phyloP scores from a whole-genome alignment of 1,284 basidiomycete genomes.

The Vanrija sp. region DNA sequence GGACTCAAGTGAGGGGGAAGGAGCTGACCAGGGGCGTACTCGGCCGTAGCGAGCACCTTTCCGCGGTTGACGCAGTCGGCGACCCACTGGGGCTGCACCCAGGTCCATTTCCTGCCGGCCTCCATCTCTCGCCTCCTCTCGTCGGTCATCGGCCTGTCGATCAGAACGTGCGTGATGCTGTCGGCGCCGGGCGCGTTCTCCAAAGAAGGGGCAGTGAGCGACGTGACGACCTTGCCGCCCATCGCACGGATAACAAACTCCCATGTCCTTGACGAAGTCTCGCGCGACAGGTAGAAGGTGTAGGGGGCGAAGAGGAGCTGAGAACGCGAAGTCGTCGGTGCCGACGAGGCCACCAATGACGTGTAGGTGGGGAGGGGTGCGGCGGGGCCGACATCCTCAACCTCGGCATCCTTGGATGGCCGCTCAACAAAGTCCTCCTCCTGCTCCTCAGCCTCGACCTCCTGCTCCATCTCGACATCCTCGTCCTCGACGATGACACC shows the following conservation, averaged over 20 bases:
- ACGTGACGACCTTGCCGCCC: slow-evolving; percentile 78
- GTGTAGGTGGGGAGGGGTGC: slow-evolving; percentile 72
- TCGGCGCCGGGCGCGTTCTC: slow-evolving; percentile 54
- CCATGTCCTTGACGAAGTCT: slow-evolving; percentile 86
- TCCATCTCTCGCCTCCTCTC: slow-evolving; percentile 60
- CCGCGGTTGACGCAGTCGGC: slow-evolving; percentile 91
- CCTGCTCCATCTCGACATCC: slow-evolving; percentile 43
- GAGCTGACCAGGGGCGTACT: slow-evolving; percentile 79
- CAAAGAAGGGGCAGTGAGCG: slow-evolving; percentile 70
- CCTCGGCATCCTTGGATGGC: slow-evolving; percentile 58
- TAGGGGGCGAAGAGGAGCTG: slow-evolving; percentile 73
- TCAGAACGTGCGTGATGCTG: slow-evolving; percentile 91
- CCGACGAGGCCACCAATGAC: slow-evolving; percentile 56
- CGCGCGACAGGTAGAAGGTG: slow-evolving; percentile 92
- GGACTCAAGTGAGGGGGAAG: slow-evolving; percentile 96
- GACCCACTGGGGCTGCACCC: slow-evolving; percentile 97
- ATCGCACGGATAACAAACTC: slow-evolving; percentile 92
- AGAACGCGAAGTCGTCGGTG: slow-evolving; percentile 54
- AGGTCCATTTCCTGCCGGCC: slow-evolving; percentile 67
- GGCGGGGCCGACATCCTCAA: slow-evolving; percentile 51
- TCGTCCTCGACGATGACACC: slow-evolving; percentile 28
- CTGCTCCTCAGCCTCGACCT: slow-evolving; percentile 53
- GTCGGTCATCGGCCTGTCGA: slow-evolving; percentile 73
- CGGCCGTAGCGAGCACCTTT: slow-evolving; percentile 77
- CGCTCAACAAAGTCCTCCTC: slow-evolving; percentile 51